These are phyloP conservation scores for Plasmodium yoelii DNA, from an alignment of 169 alveolate genomes.

Conservation along the genomic window DNA sequence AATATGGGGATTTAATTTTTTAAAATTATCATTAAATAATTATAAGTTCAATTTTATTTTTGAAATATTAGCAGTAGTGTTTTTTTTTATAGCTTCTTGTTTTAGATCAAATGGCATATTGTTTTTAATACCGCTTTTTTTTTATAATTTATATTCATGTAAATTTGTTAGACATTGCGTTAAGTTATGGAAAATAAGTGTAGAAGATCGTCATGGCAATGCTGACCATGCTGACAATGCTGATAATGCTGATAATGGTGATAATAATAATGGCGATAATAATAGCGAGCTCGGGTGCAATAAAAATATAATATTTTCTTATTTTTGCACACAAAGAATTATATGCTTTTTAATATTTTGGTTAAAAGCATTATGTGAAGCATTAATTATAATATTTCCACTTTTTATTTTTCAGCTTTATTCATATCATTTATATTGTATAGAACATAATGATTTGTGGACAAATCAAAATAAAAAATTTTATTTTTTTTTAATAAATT, in stretches of 20 bases:
- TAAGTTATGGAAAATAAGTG: not conserved
- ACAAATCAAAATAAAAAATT: conserved; percentile 52
- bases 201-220: not conserved
- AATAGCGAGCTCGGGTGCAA: no score
- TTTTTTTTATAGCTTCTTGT: conserved; percentile 32
- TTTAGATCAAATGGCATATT: conserved; percentile 83
- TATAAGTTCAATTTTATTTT: conserved; percentile 6
- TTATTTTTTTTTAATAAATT: conserved; percentile 36
- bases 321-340: conserved; percentile 15
- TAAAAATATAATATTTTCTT: not conserved
- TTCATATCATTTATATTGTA: conserved; percentile 79
- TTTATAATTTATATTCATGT: conserved; percentile 77
- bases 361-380: conserved; percentile 79
- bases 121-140: conserved; percentile 81
- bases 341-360: conserved; percentile 70
- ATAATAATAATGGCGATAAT: no score
- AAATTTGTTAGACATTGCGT: conserved; percentile 10
- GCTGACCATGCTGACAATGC: no score
- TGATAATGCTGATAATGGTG: no score
- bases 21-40: conserved; percentile 20
- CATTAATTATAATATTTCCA: conserved; percentile 78
- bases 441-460: conserved; percentile 29
- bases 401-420: conserved; percentile 79
- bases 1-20: conserved; percentile 76
- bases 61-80: conserved; percentile 46